These are phyloP conservation scores for Lignosus rhinocerotis DNA, from an alignment of 1,284 basidiomycete genomes.

Conservation along the genomic window DNA sequence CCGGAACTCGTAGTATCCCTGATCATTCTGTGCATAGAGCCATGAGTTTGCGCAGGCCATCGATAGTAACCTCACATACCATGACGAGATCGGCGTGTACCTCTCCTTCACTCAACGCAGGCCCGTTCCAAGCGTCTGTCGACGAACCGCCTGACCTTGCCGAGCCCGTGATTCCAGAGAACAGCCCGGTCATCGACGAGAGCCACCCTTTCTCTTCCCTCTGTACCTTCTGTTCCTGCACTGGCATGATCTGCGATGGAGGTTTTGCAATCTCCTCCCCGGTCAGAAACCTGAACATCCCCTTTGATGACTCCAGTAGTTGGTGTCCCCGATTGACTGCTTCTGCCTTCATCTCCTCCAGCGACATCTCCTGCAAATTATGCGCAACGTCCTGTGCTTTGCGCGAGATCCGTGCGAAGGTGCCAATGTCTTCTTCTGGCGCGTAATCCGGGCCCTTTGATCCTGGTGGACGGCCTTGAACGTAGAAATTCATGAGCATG, in stretches of 20 bases:
- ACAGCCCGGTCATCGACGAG: slow-evolving; percentile 65
- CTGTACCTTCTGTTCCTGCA: slow-evolving; percentile 33
- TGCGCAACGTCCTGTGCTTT: slow-evolving; percentile 46
- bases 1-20: slow-evolving; percentile 75
- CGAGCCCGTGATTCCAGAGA: slow-evolving; percentile 60
- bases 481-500: slow-evolving; percentile 78
- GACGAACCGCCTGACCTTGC: slow-evolving; percentile 35
- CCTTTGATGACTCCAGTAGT: slow-evolving; percentile 48
- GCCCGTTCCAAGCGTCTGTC: slow-evolving; percentile 37
- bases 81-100: slow-evolving; percentile 76
- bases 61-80: slow-evolving; percentile 42
- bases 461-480: slow-evolving; percentile 53
- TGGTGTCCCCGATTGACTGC: slow-evolving; percentile 27
- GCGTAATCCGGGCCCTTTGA: slow-evolving; percentile 28
- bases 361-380: slow-evolving; percentile 48
- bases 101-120: slow-evolving; percentile 70
- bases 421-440: slow-evolving; percentile 7
- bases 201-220: slow-evolving; percentile 42
- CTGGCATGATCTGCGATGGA: slow-evolving; percentile 34
- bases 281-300: slow-evolving; percentile 67
- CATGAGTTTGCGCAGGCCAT: slow-evolving; percentile 9
- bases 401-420: slow-evolving; percentile 13
- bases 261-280: slow-evolving; percentile 48
- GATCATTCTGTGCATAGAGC: slow-evolving; percentile 54
- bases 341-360: slow-evolving; percentile 53